These are phyloP conservation scores for Theileria orientalis DNA, from an alignment of 169 alveolate species.

Conservation along the genomic window DNA sequence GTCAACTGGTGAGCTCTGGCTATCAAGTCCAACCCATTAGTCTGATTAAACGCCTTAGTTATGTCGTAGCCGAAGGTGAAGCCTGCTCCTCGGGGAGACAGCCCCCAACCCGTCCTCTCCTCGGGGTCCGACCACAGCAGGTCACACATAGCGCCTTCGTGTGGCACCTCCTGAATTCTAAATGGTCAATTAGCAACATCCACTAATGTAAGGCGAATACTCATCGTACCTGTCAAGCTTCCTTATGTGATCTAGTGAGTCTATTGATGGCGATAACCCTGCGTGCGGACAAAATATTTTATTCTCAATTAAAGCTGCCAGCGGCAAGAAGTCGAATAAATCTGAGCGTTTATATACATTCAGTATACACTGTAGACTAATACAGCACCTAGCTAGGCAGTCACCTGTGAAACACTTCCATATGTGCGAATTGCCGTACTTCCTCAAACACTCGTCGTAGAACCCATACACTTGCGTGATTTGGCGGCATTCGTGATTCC, in stretches of 20 bases:
- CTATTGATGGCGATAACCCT: constrained; percentile 94
- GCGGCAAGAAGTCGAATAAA: constrained; percentile 92
- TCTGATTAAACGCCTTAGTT: constrained; percentile 85
- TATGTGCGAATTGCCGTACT: constrained; percentile 92
- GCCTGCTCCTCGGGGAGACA: constrained; percentile 98
- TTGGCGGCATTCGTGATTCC: constrained; percentile 95
- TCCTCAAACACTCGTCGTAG: constrained; percentile 96
- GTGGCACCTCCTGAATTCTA: constrained; percentile 90
- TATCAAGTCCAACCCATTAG: constrained; percentile 90
- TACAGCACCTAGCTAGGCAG: neutral
- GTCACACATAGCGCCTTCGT: constrained; percentile 98
- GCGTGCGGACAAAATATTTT: constrained; percentile 96
- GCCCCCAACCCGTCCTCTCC: constrained; percentile 87
- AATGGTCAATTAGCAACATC: constrained; percentile 55
- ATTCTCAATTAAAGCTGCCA: constrained; percentile 94
- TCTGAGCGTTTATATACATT: constrained; percentile 61
- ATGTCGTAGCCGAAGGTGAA: constrained; percentile 95
- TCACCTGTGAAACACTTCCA: constrained; percentile 93
- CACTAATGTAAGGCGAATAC: neutral
- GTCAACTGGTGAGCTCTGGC: constrained; percentile 96
- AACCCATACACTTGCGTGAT: constrained; percentile 96
- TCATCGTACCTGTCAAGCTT: constrained; percentile 67
- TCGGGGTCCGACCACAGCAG: constrained; percentile 97
- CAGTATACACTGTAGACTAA: neutral
- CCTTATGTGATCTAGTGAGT: constrained; percentile 90